phyloP scores from a whole-genome alignment of 306 rosid genomes.

The Inga laurina region DNA sequence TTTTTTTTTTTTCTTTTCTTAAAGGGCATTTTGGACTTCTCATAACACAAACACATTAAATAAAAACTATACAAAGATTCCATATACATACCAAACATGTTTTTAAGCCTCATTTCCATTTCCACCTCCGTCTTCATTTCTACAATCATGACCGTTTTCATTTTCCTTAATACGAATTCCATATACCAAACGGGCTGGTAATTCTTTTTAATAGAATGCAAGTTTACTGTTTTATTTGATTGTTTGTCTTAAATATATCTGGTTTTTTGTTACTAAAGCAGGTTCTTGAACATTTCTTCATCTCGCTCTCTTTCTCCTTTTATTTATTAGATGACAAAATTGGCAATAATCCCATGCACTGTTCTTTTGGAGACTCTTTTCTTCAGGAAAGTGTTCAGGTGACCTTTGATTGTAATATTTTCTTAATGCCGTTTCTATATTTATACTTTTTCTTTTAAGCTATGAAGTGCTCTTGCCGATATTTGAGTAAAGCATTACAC shows the following conservation, averaged over 20 bases:
- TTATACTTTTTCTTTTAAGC: background rate
- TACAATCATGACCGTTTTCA: too few species aligned
- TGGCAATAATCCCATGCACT: constrained; percentile 98
- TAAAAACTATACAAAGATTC: too few species aligned
- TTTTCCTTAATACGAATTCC: too few species aligned
- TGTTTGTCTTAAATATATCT: background rate
- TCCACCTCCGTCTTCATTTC: too few species aligned
- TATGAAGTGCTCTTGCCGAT: background rate
- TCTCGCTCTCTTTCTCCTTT: background rate
- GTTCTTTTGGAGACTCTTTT: constrained; percentile 94
- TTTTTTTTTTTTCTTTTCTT: too few species aligned
- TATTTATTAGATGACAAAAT: constrained; percentile 77
- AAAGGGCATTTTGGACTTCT: too few species aligned
- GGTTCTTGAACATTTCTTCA: background rate
- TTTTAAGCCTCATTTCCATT: too few species aligned
- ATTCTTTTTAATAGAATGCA: background rate
- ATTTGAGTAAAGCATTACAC: background rate
- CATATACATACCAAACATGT: too few species aligned
- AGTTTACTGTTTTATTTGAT: background rate
- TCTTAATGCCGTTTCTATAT: background rate
- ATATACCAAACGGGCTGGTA: too few species aligned
- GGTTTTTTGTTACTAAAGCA: background rate
- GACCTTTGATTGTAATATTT: background rate
- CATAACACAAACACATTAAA: too few species aligned
- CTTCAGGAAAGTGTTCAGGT: constrained; percentile 93